Percentiles rank a stretch among this genome's conserved stretches.
These are phyloP conservation scores for Ammopiptanthus mongolicus DNA, from an alignment of 306 rosid species.

Conservation along the genomic window DNA sequence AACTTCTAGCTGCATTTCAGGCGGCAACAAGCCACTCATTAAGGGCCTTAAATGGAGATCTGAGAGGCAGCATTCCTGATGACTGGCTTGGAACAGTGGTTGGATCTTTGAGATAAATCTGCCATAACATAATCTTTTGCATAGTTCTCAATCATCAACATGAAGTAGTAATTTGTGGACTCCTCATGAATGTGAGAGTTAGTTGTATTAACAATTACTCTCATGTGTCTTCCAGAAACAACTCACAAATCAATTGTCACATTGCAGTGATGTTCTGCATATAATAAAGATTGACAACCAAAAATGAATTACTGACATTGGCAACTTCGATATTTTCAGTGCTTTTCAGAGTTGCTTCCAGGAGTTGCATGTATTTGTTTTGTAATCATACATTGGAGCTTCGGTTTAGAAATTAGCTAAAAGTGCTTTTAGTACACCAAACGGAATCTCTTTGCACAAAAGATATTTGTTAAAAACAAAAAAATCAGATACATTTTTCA, in stretches of 20 bases:
- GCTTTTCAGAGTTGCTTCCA: neutral
- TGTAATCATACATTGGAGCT: neutral
- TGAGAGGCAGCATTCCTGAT: slow-evolving; percentile 54
- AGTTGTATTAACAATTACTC: neutral
- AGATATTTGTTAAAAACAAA: neutral
- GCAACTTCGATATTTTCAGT: neutral
- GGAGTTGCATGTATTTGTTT: neutral
- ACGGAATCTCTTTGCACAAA: neutral
- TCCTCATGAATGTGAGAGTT: no score
- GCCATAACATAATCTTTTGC: neutral
- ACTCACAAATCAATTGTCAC: neutral
- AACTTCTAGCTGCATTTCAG: slow-evolving; percentile 39
- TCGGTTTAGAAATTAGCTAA: neutral
- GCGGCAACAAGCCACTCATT: slow-evolving; percentile 80
- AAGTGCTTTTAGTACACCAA: neutral
- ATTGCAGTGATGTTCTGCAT: slow-evolving; percentile 7
- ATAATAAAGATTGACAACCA: neutral
- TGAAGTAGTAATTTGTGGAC: neutral
- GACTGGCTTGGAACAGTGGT: slow-evolving; percentile 90
- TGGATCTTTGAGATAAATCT: slow-evolving; percentile 37
- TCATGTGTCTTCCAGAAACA: neutral
- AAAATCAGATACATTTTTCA: neutral
- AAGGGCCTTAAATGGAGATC: slow-evolving; percentile 72
- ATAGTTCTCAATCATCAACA: neutral
- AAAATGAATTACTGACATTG: neutral